Conservation (phyloP, 306 rosid species). For the Glycyrrhiza uralensis region DNA sequence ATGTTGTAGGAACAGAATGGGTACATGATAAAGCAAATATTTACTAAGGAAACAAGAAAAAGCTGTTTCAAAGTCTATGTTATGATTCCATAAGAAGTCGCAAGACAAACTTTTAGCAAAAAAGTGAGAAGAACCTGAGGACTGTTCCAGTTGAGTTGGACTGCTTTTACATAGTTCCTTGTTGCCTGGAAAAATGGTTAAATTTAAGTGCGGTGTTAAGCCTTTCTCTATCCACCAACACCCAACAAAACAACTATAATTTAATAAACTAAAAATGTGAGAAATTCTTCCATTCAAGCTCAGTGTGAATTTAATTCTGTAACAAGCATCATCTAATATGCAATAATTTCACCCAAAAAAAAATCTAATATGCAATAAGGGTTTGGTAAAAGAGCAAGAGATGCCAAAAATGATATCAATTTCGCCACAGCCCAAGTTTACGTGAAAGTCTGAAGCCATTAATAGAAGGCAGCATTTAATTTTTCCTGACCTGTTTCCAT, state of each 20-base stretch:
- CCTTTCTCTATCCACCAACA: slow-evolving; percentile 8
- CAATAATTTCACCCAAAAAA: no score
- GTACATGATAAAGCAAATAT: slow-evolving; percentile 5
- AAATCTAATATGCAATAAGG: not conserved
- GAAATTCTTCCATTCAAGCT: not conserved
- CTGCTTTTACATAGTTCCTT: slow-evolving; percentile 85
- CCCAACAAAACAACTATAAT: not conserved
- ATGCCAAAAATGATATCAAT: not conserved
- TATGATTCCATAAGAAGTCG: not conserved
- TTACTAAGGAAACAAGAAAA: not conserved
- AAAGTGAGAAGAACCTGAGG: slow-evolving; percentile 74
- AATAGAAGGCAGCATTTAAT: slow-evolving; percentile 18
- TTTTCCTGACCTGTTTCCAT: slow-evolving; percentile 86
- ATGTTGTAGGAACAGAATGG: not conserved
- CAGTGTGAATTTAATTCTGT: slow-evolving; percentile 4
- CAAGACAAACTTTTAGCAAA: not conserved
- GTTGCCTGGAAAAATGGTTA: slow-evolving; percentile 68
- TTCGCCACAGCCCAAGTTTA: not conserved
- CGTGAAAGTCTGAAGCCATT: slow-evolving; percentile 10
- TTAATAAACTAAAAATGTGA: slow-evolving; percentile 10
- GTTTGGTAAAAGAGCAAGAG: not conserved
- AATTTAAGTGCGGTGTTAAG: slow-evolving; percentile 4
- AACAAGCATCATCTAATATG: not conserved
- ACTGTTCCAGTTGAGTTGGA: slow-evolving; percentile 97
- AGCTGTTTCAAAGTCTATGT: not conserved